phyloP scores from a whole-genome alignment of 805 yeast species.

The Groenewaldozyma salmanticensis region DNA sequence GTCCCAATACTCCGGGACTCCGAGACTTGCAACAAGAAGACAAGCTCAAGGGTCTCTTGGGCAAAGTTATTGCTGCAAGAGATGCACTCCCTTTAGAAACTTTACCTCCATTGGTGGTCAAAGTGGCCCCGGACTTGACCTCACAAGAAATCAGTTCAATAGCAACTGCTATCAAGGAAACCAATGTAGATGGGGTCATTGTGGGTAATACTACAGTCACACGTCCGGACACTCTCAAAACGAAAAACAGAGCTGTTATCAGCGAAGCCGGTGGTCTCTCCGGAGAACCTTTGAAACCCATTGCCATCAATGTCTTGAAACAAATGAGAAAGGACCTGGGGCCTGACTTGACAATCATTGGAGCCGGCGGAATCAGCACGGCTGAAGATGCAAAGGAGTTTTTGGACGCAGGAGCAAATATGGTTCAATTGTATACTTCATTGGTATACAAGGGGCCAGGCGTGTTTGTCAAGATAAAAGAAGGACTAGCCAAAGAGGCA shows the following conservation, averaged over 20 bases:
- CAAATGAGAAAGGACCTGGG: constrained; percentile 68
- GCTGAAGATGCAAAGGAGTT: constrained; percentile 88
- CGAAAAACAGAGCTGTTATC: constrained; percentile 25
- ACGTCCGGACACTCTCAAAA: constrained; percentile 53
- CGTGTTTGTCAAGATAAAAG: constrained; percentile 50
- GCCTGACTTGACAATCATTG: constrained; percentile 66
- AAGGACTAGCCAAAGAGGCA: constrained; percentile 28
- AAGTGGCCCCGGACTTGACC: constrained; percentile 86
- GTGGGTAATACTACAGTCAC: constrained; percentile 87
- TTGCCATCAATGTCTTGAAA: constrained; percentile 60
- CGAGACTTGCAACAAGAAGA: constrained; percentile 74
- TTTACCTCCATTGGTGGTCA: constrained; percentile 63
- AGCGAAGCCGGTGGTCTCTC: constrained; percentile 79
- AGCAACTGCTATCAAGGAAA: constrained; percentile 65
- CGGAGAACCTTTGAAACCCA: constrained; percentile 83
- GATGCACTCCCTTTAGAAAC: constrained; percentile 34
- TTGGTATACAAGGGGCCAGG: constrained; percentile 94
- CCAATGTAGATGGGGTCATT: constrained; percentile 84
- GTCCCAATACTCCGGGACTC: constrained; percentile 94
- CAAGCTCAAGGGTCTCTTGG: constrained; percentile 58
- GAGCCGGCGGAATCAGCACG: constrained; percentile 88
- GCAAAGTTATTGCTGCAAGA: constrained; percentile 62
- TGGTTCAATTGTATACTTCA: constrained; percentile 77
- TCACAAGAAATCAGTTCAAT: constrained; percentile 74
- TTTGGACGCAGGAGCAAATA: constrained; percentile 90